Evolutionary conservation across 1,139 yeast genomes (phyloP), one percentile per base, ranked within the genome.

Genomic region (Yamadazyma conglobata): DNA sequence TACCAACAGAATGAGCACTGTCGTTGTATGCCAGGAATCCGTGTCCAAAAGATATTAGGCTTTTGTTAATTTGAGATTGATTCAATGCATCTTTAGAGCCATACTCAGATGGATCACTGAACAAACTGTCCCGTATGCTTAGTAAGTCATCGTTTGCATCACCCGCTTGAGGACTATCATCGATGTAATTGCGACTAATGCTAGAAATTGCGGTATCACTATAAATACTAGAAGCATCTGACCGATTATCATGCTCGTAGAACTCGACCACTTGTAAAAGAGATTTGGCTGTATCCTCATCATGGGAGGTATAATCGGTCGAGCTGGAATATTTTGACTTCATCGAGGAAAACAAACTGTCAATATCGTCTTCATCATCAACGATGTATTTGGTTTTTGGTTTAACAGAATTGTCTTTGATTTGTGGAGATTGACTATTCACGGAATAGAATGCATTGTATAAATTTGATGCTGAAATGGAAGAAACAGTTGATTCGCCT

Each of bases 271-370:
- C 35, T 17, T 41, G 45, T 13, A 44, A 14, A 8, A 43, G 28
- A 8, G 44, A 39, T 10, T 31, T 30, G 10, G 47, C 46, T 10
- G 34, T 30, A 11, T 19, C 25, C 17, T 29, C 35, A 8, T 43
- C 43, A 9, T 38, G 34, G 8, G 19, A 18, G 10, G 22, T 31
- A 17, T 40, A 25, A 10, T 27, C 26, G 11, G 35, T 32, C 10
- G 18, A 5, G 12, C 22, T 19, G 18, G 37, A 31, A n/a, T 27
- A 12, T 6, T 31, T 32, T 8, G 39, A 36, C n/a, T 36, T 36
- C 6, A 18, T 18, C 25, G 42, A 43, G 6, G 55, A 52, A 28
- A 54, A 52, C 23, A 56, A 40, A 32, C 57, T 52, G 31, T 56
- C 59, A 4, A 34, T 25, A 15, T 37, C 40, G 21, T 30, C 40